Evolutionary conservation across 768 basidiomycete genomes (phyloP).

Genomic region (Megacollybia marginata): DNA sequence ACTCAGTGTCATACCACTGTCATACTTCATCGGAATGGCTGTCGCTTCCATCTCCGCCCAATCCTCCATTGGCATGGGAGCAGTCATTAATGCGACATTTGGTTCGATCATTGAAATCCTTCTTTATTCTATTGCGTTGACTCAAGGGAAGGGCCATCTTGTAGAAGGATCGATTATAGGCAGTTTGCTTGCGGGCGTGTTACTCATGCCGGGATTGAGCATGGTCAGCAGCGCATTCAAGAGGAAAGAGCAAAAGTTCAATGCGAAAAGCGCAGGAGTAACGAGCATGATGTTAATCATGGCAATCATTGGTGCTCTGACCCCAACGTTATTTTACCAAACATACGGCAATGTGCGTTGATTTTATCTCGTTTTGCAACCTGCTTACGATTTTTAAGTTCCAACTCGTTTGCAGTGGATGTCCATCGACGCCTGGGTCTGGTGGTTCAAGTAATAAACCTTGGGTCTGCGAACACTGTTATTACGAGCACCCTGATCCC

Average conservation of each 20-base stretch:
- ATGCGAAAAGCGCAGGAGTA: constrained; percentile 97
- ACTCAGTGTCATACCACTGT: constrained; percentile 90
- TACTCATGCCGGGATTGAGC: constrained; percentile 94
- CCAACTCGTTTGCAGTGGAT: constrained; percentile 78
- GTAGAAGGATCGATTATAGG: constrained; percentile 98
- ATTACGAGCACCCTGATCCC: constrained; percentile 92
- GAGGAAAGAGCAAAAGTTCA: constrained; percentile 95
- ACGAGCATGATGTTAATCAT: constrained; percentile 99
- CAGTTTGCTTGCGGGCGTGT: constrained; percentile 87
- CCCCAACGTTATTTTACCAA: constrained; percentile 96
- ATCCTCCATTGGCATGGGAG: constrained; percentile 98
- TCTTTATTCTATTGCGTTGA: constrained; percentile 83
- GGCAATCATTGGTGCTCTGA: constrained; percentile 95
- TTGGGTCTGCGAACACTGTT: constrained; percentile 90
- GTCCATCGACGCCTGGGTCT: constrained; percentile 41
- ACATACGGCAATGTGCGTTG: constrained; percentile 88
- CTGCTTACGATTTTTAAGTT: constrained; percentile 45
- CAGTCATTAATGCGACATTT: constrained; percentile 98
- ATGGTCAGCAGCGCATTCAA: constrained; percentile 89
- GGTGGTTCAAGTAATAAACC: constrained; percentile 33
- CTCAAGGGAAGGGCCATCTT: constrained; percentile 84
- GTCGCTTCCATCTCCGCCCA: constrained; percentile 99
- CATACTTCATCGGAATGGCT: constrained; percentile 99
- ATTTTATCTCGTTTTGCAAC: not conserved
- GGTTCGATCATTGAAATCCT: constrained; percentile 98